A percentile compares a stretch with the other conserved stretches of the same genome.
Conservation (phyloP, 768 basidiomycete genomes). For the Hygrocybe punicea region DNA sequence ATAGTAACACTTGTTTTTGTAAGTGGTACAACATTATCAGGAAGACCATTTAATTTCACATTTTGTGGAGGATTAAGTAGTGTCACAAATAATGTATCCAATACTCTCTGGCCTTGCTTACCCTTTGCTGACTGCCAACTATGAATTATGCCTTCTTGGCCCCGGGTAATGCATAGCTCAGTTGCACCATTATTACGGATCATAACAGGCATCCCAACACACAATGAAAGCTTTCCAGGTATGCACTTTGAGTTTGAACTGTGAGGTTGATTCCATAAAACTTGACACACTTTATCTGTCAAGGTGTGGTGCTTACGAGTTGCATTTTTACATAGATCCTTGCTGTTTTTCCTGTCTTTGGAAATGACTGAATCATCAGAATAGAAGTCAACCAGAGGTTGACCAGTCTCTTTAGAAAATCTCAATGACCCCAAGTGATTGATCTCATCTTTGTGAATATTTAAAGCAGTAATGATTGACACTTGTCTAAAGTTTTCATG, state of each 20-base stretch:
- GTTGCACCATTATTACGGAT: conserved; percentile 27
- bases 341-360: no score
- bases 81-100: conserved; percentile 21
- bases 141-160: conserved; percentile 26
- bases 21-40: conserved; percentile 24
- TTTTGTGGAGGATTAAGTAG: conserved; percentile 11
- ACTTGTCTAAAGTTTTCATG: no score
- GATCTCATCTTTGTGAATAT: no score
- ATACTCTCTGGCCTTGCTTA: conserved; percentile 10
- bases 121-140: conserved; percentile 23
- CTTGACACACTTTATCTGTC: background rate
- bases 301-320: no score
- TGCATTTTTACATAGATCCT: background rate
- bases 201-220: conserved; percentile 13
- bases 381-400: conserved; percentile 19
- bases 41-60: conserved; percentile 3
- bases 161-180: conserved; percentile 31
- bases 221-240: no score
- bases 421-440: no score
- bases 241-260: no score
- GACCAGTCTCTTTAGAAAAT: conserved; percentile 35
- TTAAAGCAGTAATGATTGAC: no score
- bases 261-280: no score
- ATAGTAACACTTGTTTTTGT: background rate
- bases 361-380: no score